Percentiles rank a stretch among this genome's conserved stretches.
Evolutionary conservation across 2,329 filamentous ascomycete species (phyloP).

Genomic region (Aspergillus terreus): DNA sequence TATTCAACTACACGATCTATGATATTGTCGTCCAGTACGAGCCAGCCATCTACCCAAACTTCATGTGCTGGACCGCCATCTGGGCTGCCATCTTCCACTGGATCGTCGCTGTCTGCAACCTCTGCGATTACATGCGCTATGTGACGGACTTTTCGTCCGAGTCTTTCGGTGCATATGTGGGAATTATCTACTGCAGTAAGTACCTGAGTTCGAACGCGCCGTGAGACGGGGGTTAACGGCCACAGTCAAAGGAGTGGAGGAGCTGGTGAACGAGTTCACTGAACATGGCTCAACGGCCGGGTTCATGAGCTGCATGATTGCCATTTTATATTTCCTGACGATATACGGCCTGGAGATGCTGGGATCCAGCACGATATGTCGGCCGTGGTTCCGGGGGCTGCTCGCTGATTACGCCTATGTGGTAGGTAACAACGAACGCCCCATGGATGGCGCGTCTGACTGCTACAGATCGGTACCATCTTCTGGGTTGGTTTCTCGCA

Average conservation of each 20-base stretch:
- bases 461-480: slow-evolving; percentile 48
- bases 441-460: background rate
- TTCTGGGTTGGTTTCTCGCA: slow-evolving; percentile 87
- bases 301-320: slow-evolving; percentile 49
- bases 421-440: slow-evolving; percentile 22
- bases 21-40: slow-evolving; percentile 52
- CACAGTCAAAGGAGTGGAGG: slow-evolving; percentile 54
- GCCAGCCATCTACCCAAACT: slow-evolving; percentile 49
- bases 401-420: slow-evolving; percentile 53
- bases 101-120: slow-evolving; percentile 51
- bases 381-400: slow-evolving; percentile 43
- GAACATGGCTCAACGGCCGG: slow-evolving; percentile 40
- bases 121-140: slow-evolving; percentile 57
- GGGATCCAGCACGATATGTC: slow-evolving; percentile 51
- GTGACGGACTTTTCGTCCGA: slow-evolving; percentile 56
- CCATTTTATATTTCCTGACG: slow-evolving; percentile 50
- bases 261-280: slow-evolving; percentile 51
- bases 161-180: slow-evolving; percentile 54
- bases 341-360: slow-evolving; percentile 46
- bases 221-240: background rate
- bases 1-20: slow-evolving; percentile 60
- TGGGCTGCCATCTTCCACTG: slow-evolving; percentile 58
- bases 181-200: slow-evolving; percentile 53
- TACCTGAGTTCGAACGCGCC: slow-evolving; percentile 1
- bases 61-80: slow-evolving; percentile 56